A percentile compares a stretch with the other conserved stretches of the same genome.
phyloP scores from a whole-genome alignment of 441 rosid species.

The Omphalea diandra region DNA sequence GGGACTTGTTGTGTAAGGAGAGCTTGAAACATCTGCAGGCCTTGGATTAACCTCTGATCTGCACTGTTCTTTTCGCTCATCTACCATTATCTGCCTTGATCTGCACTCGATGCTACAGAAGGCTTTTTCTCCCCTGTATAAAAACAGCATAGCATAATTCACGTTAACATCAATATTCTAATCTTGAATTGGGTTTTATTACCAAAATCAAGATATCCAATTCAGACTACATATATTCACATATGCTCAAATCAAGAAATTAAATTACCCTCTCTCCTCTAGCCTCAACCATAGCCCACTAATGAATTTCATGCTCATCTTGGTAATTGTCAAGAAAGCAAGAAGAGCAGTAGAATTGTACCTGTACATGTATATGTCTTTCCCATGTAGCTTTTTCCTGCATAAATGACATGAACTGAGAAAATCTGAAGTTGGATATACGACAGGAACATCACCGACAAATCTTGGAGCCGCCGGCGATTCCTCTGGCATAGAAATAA shows the following conservation, averaged over 20 bases:
- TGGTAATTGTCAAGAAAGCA: background rate
- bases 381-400: conserved; percentile 57
- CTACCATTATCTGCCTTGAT: conserved; percentile 48
- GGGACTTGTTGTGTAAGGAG: conserved; percentile 44
- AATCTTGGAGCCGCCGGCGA: conserved; percentile 27
- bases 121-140: conserved; percentile 68
- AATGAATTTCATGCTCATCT: too few relatives aligned
- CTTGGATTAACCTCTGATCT: conserved; percentile 42
- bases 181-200: background rate
- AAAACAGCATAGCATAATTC: too few relatives aligned
- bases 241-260: background rate
- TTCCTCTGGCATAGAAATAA: conserved; percentile 2
- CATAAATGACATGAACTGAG: conserved; percentile 57
- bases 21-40: conserved; percentile 37
- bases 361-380: conserved; percentile 77
- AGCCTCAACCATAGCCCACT: too few relatives aligned
- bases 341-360: conserved; percentile 7
- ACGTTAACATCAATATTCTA: too few relatives aligned
- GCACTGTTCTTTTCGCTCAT: conserved; percentile 56
- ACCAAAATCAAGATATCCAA: too few relatives aligned
- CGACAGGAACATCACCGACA: conserved; percentile 23
- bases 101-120: conserved; percentile 71
- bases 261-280: background rate
- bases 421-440: conserved; percentile 45
- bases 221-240: too few relatives aligned